Conservation (phyloP, 495 filamentous ascomycete genomes). For the Hypoxylon lienhwacheense region DNA sequence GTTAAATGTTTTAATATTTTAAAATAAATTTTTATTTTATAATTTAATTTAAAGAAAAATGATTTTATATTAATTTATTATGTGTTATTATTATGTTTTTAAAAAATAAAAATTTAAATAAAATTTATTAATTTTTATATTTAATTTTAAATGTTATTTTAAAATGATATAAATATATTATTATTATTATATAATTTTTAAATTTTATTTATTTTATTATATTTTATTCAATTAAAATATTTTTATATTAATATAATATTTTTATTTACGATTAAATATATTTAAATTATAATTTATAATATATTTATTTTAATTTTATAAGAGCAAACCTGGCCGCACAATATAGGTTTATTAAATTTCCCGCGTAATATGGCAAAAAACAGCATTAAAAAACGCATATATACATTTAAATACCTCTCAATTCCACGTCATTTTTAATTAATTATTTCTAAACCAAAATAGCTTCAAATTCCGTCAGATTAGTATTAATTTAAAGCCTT, state of each 20-base stretch:
- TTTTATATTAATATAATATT: constrained; percentile 4
- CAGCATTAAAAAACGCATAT: too few relatives aligned
- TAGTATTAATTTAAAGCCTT: too few relatives aligned
- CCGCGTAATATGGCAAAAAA: too few relatives aligned
- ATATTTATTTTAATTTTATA: constrained; percentile 1
- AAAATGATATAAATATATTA: constrained; percentile 6
- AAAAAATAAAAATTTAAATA: constrained; percentile 3
- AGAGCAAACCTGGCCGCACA: too few relatives aligned
- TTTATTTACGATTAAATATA: neutral
- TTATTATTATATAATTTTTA: constrained; percentile 4
- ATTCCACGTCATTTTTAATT: too few relatives aligned
- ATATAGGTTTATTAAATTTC: too few relatives aligned
- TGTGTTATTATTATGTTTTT: neutral
- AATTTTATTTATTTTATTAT: neutral
- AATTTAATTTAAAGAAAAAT: constrained; percentile 2
- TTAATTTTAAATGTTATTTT: constrained; percentile 2
- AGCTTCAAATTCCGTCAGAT: too few relatives aligned
- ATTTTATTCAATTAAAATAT: neutral
- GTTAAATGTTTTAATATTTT: neutral
- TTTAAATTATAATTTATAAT: constrained; percentile 2
- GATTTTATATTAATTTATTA: constrained; percentile 1
- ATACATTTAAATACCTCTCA: too few relatives aligned
- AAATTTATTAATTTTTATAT: neutral
- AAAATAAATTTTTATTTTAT: neutral
- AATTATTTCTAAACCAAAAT: too few relatives aligned